Percentiles rank a stretch among this genome's conserved stretches.
These are phyloP conservation scores for Botrytis porri DNA, from an alignment of 2,329 filamentous ascomycete genomes.

Conservation along the genomic window DNA sequence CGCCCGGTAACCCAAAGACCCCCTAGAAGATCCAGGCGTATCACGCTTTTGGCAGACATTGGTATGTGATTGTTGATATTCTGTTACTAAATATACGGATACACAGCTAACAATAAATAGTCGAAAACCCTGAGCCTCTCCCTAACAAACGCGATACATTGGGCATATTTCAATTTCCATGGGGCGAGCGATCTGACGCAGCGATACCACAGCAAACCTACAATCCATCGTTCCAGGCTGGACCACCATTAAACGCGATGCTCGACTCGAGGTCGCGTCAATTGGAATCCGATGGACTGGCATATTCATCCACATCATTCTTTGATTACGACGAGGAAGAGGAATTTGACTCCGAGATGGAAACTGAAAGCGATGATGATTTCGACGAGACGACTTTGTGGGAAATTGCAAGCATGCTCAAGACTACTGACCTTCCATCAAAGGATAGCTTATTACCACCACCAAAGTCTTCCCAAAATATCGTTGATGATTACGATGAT, in stretches of 20 bases:
- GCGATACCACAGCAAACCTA: conserved; percentile 45
- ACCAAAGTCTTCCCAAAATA: conserved; percentile 2
- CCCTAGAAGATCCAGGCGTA: conserved; percentile 52
- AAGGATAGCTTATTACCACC: conserved; percentile 49
- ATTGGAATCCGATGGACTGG: conserved; percentile 28
- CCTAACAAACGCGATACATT: conserved; percentile 57
- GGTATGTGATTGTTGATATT: conserved; percentile 27
- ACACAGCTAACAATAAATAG: conserved; percentile 28
- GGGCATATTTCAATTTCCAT: conserved; percentile 64
- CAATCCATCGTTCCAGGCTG: conserved; percentile 26
- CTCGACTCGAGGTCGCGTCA: conserved; percentile 32
- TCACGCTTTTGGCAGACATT: conserved; percentile 62
- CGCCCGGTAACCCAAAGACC: conserved; percentile 53
- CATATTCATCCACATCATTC: conserved; percentile 45
- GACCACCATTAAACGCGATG: conserved; percentile 27
- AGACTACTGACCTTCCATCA: conserved; percentile 51
- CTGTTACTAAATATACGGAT: neutral
- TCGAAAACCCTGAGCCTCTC: conserved; percentile 59
- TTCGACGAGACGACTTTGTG: conserved; percentile 62
- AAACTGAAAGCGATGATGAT: conserved; percentile 37
- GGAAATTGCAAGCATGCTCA: conserved; percentile 61
- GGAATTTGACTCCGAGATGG: conserved; percentile 38
- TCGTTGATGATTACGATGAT: conserved; percentile 28
- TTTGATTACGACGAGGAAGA: conserved; percentile 56
- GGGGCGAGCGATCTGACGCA: conserved; percentile 61